Evolutionary conservation across 2,329 filamentous ascomycete genomes (phyloP).

Genomic region (Colletotrichum endophyticum): DNA sequence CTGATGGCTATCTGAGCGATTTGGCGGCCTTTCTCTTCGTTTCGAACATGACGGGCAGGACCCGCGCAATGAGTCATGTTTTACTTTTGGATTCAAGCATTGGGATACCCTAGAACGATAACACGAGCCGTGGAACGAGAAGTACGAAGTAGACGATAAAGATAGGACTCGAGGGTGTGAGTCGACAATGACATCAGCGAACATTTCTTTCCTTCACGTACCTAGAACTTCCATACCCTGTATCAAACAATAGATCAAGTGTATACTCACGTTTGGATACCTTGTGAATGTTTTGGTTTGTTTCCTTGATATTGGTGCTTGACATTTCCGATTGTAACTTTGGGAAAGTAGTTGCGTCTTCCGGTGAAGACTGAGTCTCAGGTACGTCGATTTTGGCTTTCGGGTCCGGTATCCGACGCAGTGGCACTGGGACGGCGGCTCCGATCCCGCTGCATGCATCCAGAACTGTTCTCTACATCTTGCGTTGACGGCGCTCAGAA

Average conservation of each 20-base stretch:
- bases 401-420: not conserved
- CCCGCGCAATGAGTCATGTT: conserved; percentile 3
- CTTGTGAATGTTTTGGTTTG: no score
- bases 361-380: not conserved
- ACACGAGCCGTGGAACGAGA: not conserved
- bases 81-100: conserved; percentile 9
- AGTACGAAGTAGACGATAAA: conserved; percentile 26
- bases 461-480: not conserved
- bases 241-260: not conserved
- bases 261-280: not conserved
- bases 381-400: not conserved
- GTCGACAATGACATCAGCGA: not conserved
- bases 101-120: conserved; percentile 22
- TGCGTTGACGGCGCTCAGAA: not conserved
- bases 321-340: not conserved
- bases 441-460: not conserved
- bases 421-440: not conserved
- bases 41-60: conserved; percentile 14
- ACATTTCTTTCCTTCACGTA: not conserved
- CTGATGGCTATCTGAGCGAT: not conserved
- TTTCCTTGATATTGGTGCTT: not conserved
- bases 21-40: not conserved
- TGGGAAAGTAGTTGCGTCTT: not conserved
- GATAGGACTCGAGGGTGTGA: not conserved
- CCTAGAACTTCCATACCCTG: conserved; percentile 8